These are phyloP conservation scores for Tetradesmus lagerheimii DNA, from an alignment of 139 green algal genomes.

Conservation along the genomic window DNA sequence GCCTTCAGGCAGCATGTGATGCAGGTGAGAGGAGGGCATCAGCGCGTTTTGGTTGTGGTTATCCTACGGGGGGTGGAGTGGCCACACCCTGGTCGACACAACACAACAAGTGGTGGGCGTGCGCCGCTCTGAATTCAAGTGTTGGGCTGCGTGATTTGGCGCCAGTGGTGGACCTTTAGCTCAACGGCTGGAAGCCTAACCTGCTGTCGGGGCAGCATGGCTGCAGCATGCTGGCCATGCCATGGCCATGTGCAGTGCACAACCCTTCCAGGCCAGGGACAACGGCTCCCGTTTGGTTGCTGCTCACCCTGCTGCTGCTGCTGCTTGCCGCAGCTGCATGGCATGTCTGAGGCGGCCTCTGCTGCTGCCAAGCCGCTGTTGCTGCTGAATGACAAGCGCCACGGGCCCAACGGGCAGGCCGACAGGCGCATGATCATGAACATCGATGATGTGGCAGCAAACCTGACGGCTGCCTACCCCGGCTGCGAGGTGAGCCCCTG, in stretches of 20 bases:
- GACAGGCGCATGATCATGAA: conserved; percentile 14
- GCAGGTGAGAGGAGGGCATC: neutral
- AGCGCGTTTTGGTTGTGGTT: too few species aligned
- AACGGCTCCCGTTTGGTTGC: too few species aligned
- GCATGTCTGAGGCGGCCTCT: neutral
- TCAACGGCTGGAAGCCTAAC: too few species aligned
- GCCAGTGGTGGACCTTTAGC: too few species aligned
- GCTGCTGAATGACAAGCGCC: neutral
- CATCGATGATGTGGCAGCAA: neutral
- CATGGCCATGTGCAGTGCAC: too few species aligned
- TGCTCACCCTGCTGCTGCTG: neutral
- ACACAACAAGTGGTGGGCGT: too few species aligned
- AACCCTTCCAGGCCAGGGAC: too few species aligned
- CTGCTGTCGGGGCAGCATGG: neutral
- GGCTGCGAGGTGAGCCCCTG: neutral
- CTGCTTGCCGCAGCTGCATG: neutral
- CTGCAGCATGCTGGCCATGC: too few species aligned
- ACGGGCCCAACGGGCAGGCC: neutral
- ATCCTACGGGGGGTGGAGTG: too few species aligned
- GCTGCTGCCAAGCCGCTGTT: neutral
- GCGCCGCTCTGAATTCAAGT: too few species aligned
- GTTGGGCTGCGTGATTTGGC: too few species aligned
- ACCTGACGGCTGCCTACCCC: neutral
- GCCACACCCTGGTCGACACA: too few species aligned
- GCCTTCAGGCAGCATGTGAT: neutral